Base-by-base conservation (phyloP, 1,139 yeast species). In the Saccharomycopsis phalli region DNA sequence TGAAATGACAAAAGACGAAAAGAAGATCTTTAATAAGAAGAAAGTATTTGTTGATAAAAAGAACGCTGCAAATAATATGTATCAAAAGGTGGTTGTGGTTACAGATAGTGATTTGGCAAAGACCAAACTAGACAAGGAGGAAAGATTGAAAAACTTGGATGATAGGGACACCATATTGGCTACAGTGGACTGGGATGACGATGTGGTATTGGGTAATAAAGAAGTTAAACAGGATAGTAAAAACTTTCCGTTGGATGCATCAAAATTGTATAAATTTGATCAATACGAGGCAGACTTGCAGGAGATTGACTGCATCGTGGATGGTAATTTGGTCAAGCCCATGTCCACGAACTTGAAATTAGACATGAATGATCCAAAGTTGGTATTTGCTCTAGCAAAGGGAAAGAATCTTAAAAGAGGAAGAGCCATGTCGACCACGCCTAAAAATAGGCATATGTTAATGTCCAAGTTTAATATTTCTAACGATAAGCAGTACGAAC, bases 351-450 rank as follows among this genome's bases (percentile, higher is more conserved):
- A 52, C 23, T 68, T 75, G 43, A 70, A 66, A 49, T 60, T 91
- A 34, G 94, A 91, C 57, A 72, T 87, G 81, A 91, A 91, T 55
- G 99, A 91, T 60, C 83, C 93, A 10, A 69, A 78, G 40, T 61
- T 88, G 46, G 59, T 87, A 34, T 79, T 88, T 51, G 72, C 81
- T 26, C 56, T 57, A 28, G 51, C 47, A 30, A 52, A 44, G 38
- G 50, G 38, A 31, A 46, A 41, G 45, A 18, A 41, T n/a, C 46
- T 40, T 22, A 37, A 37, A 26, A 38, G 30, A 14, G 36, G 33
- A 5, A 50, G 47, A 46, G 62, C 42, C 54, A 43, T 58, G 48
- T 64, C 72, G 4, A 36, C 62, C 17, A 58, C 72, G 2, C 82
- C 84, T 6, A 57, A 65, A 1, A 40, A 26, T 17, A 14, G 28